Evolutionary conservation across 768 basidiomycete species (phyloP).

Genomic region (Russula vinacea): DNA sequence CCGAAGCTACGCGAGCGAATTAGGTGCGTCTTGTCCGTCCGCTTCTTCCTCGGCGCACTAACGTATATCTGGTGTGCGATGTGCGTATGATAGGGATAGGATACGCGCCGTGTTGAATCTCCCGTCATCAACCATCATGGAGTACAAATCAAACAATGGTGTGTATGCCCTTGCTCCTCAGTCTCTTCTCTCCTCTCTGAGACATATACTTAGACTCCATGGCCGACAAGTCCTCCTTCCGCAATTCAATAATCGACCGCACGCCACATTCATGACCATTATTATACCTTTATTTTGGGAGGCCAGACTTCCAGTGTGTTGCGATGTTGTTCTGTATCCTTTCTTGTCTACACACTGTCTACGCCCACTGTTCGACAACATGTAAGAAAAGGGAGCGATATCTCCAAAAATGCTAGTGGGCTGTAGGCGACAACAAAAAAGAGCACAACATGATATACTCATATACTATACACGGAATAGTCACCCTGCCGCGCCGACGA

Average conservation of each 20-base stretch:
- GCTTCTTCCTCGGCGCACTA: background rate
- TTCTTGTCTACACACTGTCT: slow-evolving; percentile 23
- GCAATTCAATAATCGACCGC: slow-evolving; percentile 38
- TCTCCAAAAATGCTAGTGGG: slow-evolving; percentile 1
- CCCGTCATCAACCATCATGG: slow-evolving; percentile 76
- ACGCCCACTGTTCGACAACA: slow-evolving; percentile 20
- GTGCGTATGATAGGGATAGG: slow-evolving; percentile 56
- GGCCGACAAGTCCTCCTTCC: slow-evolving; percentile 85
- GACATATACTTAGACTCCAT: slow-evolving; percentile 64
- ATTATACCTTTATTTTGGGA: background rate
- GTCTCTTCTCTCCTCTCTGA: background rate
- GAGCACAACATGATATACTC: slow-evolving; percentile 6
- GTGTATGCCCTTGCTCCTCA: slow-evolving; percentile 27
- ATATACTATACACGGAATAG: background rate
- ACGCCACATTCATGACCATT: slow-evolving; percentile 36
- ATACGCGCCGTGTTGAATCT: slow-evolving; percentile 74
- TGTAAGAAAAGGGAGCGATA: slow-evolving; percentile 11
- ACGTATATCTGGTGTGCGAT: slow-evolving; percentile 10
- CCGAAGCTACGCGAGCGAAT: slow-evolving; percentile 74
- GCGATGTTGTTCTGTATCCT: slow-evolving; percentile 17
- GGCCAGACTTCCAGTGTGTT: slow-evolving; percentile 4
- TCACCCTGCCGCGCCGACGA: background rate
- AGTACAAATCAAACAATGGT: slow-evolving; percentile 95
- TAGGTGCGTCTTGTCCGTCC: slow-evolving; percentile 49
- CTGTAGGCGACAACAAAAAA: background rate